Evolutionary conservation across 202 grass and related monocot species (phyloP).

Genomic region (Thinopyrum obtusiflorum): DNA sequence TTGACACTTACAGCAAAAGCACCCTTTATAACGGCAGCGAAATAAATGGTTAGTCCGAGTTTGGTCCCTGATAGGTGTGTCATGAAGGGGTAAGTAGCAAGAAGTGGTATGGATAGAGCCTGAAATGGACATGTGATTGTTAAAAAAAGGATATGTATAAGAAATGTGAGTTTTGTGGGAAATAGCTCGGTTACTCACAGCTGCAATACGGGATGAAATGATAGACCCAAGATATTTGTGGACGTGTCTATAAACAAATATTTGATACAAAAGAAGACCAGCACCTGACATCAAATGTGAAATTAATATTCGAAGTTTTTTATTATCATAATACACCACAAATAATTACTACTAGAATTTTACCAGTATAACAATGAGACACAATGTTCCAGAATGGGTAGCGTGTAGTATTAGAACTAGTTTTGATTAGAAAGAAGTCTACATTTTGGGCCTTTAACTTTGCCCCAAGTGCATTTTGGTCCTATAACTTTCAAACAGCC

Average conservation of each 20-base stretch:
- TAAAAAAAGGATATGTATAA: not conserved
- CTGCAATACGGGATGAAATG: slow-evolving; percentile 39
- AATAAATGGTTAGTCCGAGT: slow-evolving; percentile 50
- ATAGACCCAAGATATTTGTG: slow-evolving; percentile 57
- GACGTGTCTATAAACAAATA: slow-evolving; percentile 51
- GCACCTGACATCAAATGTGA: slow-evolving; percentile 37
- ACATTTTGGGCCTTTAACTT: no score
- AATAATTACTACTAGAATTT: not conserved
- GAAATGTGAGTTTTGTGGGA: not conserved
- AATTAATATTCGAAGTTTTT: not conserved
- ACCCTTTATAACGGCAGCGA: not conserved
- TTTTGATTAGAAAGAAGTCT: not conserved
- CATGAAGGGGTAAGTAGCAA: slow-evolving; percentile 73
- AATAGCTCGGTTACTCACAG: slow-evolving; percentile 37
- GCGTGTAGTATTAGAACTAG: not conserved
- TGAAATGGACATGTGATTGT: not conserved
- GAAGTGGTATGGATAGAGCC: slow-evolving; percentile 55
- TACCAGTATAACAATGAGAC: not conserved
- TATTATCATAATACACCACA: not conserved
- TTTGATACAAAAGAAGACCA: slow-evolving; percentile 75
- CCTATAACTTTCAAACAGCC: no score
- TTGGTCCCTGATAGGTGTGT: slow-evolving; percentile 48
- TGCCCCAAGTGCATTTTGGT: no score
- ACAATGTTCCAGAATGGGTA: no score
- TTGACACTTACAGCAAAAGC: not conserved